Conservation (phyloP, 1,139 yeast species). For the Petasospora fabianii region DNA sequence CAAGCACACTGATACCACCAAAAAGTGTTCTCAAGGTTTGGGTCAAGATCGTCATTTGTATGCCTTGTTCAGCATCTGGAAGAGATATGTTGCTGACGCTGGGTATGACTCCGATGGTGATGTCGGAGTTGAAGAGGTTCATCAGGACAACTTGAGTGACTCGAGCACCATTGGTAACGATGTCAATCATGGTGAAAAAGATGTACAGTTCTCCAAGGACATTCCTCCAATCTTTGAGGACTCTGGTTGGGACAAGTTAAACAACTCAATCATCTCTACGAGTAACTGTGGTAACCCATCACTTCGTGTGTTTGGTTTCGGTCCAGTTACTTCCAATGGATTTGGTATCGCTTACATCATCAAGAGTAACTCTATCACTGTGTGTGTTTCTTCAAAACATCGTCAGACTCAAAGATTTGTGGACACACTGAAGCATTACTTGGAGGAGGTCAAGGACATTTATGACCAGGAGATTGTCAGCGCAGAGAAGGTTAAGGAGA, state of each 20-base stretch:
- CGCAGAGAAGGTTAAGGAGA: conserved; percentile 20
- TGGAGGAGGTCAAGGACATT: conserved; percentile 58
- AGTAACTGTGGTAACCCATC: conserved; percentile 85
- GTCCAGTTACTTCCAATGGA: conserved; percentile 87
- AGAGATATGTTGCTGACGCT: conserved; percentile 55
- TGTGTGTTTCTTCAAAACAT: conserved; percentile 87
- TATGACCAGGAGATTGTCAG: conserved; percentile 37
- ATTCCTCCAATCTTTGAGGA: conserved; percentile 73
- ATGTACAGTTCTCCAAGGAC: conserved; percentile 26
- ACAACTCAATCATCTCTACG: conserved; percentile 61
- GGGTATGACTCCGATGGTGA: conserved; percentile 20
- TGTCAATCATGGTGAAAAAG: conserved; percentile 13
- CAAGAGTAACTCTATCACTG: conserved; percentile 77
- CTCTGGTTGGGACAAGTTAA: conserved; percentile 68
- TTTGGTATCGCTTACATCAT: conserved; percentile 91
- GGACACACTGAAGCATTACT: conserved; percentile 66
- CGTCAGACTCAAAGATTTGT: conserved; percentile 83
- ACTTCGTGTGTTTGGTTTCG: conserved; percentile 83
- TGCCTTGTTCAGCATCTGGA: conserved; percentile 88
- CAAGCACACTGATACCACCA: conserved; percentile 66
- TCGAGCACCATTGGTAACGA: conserved; percentile 31
- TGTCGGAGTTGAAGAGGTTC: too few relatives aligned
- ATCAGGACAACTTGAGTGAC: conserved; percentile 29
- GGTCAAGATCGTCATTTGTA: conserved; percentile 91
- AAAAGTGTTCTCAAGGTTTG: conserved; percentile 64